phyloP scores from a whole-genome alignment of 768 basidiomycete genomes.

The Trametes elegans region DNA sequence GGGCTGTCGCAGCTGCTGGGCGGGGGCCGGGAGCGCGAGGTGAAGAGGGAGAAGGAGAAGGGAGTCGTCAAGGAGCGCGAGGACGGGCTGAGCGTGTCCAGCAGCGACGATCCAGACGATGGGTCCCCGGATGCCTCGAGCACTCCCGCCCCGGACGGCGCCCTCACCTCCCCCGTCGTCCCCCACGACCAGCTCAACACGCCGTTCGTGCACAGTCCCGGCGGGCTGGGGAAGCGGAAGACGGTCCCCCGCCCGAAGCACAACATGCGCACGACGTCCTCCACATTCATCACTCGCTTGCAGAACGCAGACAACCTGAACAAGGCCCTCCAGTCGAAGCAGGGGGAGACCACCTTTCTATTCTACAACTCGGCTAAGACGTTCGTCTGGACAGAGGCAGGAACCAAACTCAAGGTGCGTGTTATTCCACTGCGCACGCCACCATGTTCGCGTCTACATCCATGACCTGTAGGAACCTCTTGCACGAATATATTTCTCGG shows the following conservation, averaged over 20 bases:
- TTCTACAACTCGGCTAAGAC: constrained; percentile 88
- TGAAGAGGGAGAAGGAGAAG: constrained; percentile 36
- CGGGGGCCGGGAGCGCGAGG: constrained; percentile 58
- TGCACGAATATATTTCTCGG: constrained; percentile 79
- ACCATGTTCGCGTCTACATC: constrained; percentile 2
- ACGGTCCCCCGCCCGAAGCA: constrained; percentile 74
- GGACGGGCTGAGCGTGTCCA: constrained; percentile 76
- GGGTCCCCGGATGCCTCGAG: constrained; percentile 35
- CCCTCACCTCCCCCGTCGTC: constrained; percentile 35
- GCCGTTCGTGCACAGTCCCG: constrained; percentile 57
- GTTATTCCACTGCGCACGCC: neutral
- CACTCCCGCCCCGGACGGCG: constrained; percentile 26
- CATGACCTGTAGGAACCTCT: constrained; percentile 68
- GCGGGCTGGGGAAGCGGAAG: constrained; percentile 59
- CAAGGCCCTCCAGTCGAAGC: constrained; percentile 69
- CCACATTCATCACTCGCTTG: constrained; percentile 87
- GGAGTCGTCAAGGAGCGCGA: constrained; percentile 25
- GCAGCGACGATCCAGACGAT: constrained; percentile 77
- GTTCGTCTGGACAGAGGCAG: constrained; percentile 84
- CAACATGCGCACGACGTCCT: constrained; percentile 86
- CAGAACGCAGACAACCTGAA: constrained; percentile 78
- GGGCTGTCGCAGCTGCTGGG: constrained; percentile 69
- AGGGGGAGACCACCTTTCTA: constrained; percentile 82
- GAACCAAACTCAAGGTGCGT: constrained; percentile 78
- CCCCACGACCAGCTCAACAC: constrained; percentile 48